Conservation (phyloP, 176 grass and related monocot species). For the Urochloa ruziziensis region DNA sequence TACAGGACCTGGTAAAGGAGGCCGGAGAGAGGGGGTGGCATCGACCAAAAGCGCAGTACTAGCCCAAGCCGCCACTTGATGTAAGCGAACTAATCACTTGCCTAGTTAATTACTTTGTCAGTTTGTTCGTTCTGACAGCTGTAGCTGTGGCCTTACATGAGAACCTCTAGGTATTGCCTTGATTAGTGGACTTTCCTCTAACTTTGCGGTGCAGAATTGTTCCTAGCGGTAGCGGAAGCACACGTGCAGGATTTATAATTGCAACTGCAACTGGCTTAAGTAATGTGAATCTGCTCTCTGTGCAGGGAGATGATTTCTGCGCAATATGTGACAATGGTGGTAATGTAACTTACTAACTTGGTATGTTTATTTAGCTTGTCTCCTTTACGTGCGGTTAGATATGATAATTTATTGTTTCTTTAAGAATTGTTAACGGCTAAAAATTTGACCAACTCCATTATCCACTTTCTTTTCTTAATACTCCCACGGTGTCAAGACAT, state of each 20-base stretch:
- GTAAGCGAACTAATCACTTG: neutral
- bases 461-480: neutral
- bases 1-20: too few relatives aligned
- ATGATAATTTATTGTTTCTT: neutral
- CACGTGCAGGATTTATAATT: neutral
- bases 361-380: conserved; percentile 30
- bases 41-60: neutral
- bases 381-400: neutral
- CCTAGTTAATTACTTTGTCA: neutral
- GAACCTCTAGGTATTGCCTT: neutral
- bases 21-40: neutral
- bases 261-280: too few relatives aligned
- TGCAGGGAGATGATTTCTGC: conserved; percentile 44
- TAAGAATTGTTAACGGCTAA: neutral
- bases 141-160: neutral
- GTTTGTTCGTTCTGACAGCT: neutral
- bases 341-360: conserved; percentile 22
- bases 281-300: conserved; percentile 20
- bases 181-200: too few relatives aligned
- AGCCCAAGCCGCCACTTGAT: neutral
- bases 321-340: conserved; percentile 59
- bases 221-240: neutral
- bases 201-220: neutral
- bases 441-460: neutral
- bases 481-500: neutral